A percentile compares a stretch with the other conserved stretches of the same genome.
Conservation (phyloP, 148 eudicot genomes). For the Nepenthes gracilis region DNA sequence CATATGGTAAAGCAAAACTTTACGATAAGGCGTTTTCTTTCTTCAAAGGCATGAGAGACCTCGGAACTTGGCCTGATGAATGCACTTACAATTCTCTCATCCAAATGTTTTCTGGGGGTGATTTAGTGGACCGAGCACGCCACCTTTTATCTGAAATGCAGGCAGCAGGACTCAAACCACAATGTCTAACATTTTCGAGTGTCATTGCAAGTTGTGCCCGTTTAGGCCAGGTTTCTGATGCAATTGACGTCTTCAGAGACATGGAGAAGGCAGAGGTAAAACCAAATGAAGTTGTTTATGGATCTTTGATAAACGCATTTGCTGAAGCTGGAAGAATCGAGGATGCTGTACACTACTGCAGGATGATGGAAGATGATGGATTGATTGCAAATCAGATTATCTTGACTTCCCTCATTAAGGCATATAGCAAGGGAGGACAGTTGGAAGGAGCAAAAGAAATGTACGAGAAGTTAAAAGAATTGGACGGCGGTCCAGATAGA, state of each 20-base stretch:
- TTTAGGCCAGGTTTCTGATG: slow-evolving; percentile 43
- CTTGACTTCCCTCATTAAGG: slow-evolving; percentile 74
- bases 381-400: slow-evolving; percentile 51
- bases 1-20: slow-evolving; percentile 66
- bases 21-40: slow-evolving; percentile 65
- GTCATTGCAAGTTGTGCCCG: slow-evolving; percentile 53
- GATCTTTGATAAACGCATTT: slow-evolving; percentile 71
- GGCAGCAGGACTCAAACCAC: slow-evolving; percentile 51
- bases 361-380: slow-evolving; percentile 51
- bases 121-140: slow-evolving; percentile 49
- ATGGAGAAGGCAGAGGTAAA: slow-evolving; percentile 46
- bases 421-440: slow-evolving; percentile 50
- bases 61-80: slow-evolving; percentile 82
- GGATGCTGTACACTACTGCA: slow-evolving; percentile 51
- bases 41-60: slow-evolving; percentile 67
- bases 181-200: slow-evolving; percentile 49
- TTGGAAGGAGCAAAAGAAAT: slow-evolving; percentile 53
- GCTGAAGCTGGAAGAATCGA: slow-evolving; percentile 61
- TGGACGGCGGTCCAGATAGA: slow-evolving; percentile 66
- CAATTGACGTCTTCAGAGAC: slow-evolving; percentile 39
- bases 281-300: slow-evolving; percentile 81
- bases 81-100: slow-evolving; percentile 78
- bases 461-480: slow-evolving; percentile 43
- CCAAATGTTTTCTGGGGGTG: slow-evolving; percentile 77
- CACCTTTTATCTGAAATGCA: slow-evolving; percentile 59